Percentiles rank a stretch among this genome's conserved stretches.
Evolutionary conservation across 805 yeast species (phyloP).

Genomic region (Candida tammaniensis): DNA sequence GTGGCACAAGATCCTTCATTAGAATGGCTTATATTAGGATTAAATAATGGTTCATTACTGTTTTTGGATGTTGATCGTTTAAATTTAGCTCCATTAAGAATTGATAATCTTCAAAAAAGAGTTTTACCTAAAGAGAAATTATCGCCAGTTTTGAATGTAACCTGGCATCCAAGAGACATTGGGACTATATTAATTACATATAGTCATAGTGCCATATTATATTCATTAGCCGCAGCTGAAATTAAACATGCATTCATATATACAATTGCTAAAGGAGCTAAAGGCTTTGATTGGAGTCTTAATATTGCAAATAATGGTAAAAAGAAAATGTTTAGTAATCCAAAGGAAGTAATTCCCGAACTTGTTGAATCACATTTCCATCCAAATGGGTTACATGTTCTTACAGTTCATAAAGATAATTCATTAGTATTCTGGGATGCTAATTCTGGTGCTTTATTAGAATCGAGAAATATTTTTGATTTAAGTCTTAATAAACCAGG

Average conservation of each 20-base stretch:
- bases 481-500: conserved; percentile 59
- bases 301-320: conserved; percentile 36
- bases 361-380: conserved; percentile 68
- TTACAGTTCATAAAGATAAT: conserved; percentile 79
- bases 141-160: conserved; percentile 65
- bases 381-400: conserved; percentile 86
- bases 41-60: conserved; percentile 67
- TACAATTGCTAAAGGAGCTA: conserved; percentile 62
- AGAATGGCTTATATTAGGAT: conserved; percentile 83
- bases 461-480: conserved; percentile 72
- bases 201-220: conserved; percentile 63
- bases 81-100: conserved; percentile 55
- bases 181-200: conserved; percentile 77
- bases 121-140: conserved; percentile 54
- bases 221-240: conserved; percentile 59
- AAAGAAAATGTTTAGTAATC: conserved; percentile 36
- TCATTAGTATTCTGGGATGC: conserved; percentile 93
- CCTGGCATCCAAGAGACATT: conserved; percentile 87
- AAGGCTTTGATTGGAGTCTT: conserved; percentile 47
- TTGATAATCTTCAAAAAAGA: conserved; percentile 67
- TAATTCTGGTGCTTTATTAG: conserved; percentile 65
- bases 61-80: conserved; percentile 85
- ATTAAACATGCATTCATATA: conserved; percentile 59
- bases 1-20: conserved; percentile 80
- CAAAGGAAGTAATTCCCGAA: conserved; percentile 31